phyloP scores from a whole-genome alignment of 2,329 filamentous ascomycete genomes.

The Leptographium flavum region DNA sequence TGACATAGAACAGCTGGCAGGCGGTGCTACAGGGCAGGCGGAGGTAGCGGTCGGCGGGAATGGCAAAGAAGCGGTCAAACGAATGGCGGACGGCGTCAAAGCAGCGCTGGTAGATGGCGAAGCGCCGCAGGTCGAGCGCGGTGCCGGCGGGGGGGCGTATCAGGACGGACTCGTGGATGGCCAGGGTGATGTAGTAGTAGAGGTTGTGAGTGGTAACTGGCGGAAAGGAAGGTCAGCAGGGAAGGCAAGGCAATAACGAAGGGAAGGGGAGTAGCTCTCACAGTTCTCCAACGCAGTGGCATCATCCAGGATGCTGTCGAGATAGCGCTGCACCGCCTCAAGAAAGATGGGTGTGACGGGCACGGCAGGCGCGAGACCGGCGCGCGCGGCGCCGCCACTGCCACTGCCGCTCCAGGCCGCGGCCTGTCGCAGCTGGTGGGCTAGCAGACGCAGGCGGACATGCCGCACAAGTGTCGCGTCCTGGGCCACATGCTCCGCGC shows the following conservation, averaged over 20 bases:
- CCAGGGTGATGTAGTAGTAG: constrained; percentile 6
- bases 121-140: constrained; percentile 3
- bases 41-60: background rate
- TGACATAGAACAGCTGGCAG: constrained; percentile 5
- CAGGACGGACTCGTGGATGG: constrained; percentile 6
- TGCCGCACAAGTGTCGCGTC: constrained; percentile 33
- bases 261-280: too few relatives aligned
- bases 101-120: constrained; percentile 8
- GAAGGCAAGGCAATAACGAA: too few relatives aligned
- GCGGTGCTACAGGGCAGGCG: constrained; percentile 2
- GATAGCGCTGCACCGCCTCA: background rate
- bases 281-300: background rate
- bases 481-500: constrained; percentile 14
- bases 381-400: background rate
- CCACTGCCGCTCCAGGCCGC: background rate
- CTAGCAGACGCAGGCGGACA: constrained; percentile 18
- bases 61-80: constrained; percentile 7
- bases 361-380: background rate
- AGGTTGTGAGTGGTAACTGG: constrained; percentile 4
- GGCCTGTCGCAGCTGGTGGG: background rate
- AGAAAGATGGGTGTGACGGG: background rate
- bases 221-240: background rate
- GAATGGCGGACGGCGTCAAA: constrained; percentile 5
- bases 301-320: background rate
- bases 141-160: background rate